A percentile compares a stretch with the other conserved stretches of the same genome.
Evolutionary conservation across 257 asterid genomes (phyloP).

Genomic region (Pogostemon cablin): DNA sequence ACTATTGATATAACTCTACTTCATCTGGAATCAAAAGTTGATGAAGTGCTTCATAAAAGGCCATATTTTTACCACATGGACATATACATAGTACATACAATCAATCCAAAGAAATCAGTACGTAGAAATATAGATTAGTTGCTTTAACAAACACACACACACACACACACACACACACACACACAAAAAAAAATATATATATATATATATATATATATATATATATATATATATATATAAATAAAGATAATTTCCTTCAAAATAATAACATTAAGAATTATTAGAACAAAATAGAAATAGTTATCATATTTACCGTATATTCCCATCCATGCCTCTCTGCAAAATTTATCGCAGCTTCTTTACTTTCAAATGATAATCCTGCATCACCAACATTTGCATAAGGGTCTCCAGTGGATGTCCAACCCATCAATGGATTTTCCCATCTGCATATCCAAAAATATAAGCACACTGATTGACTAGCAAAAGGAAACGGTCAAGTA

Average conservation of each 20-base stretch:
- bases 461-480: not conserved
- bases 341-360: constrained; percentile 81
- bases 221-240: too few relatives aligned
- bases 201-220: too few relatives aligned
- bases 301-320: constrained; percentile 52
- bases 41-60: constrained; percentile 7
- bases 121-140: not conserved
- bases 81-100: constrained; percentile 4
- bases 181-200: too few relatives aligned
- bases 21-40: not conserved
- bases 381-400: constrained; percentile 95
- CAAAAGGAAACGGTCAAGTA: not conserved
- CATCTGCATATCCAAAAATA: constrained; percentile 44
- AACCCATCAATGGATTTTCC: constrained; percentile 99
- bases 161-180: too few relatives aligned
- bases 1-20: not conserved
- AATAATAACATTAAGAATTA: not conserved
- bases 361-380: constrained; percentile 75
- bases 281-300: constrained; percentile 22
- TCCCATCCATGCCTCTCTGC: constrained; percentile 98
- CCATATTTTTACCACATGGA: constrained; percentile 1
- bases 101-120: not conserved
- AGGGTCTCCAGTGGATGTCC: constrained; percentile 99
- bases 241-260: constrained; percentile 1
- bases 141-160: too few relatives aligned